Evolutionary conservation across 2,329 filamentous ascomycete species (phyloP).

Genomic region (Tolypocladium amazonense): DNA sequence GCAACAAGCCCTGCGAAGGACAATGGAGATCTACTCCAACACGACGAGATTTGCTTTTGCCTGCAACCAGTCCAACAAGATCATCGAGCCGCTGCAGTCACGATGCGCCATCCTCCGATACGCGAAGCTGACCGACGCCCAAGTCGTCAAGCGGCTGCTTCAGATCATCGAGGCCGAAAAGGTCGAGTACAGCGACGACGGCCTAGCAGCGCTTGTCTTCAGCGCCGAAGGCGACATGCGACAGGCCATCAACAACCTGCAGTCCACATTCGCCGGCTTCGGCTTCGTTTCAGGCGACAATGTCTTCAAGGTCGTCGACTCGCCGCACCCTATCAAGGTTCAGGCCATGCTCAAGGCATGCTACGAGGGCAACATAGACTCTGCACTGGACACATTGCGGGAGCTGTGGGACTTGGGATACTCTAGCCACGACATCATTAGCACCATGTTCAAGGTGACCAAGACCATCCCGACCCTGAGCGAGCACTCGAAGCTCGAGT

Average conservation of each 20-base stretch:
- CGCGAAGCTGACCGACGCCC: conserved; percentile 80
- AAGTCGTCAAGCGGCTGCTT: conserved; percentile 81
- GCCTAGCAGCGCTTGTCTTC: conserved; percentile 91
- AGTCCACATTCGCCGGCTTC: conserved; percentile 87
- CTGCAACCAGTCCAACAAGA: conserved; percentile 98
- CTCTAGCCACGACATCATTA: conserved; percentile 98
- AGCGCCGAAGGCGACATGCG: conserved; percentile 97
- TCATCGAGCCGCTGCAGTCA: conserved; percentile 97
- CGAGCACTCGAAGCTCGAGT: conserved; percentile 92
- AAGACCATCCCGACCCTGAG: conserved; percentile 89
- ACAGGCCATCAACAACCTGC: conserved; percentile 96
- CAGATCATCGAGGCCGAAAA: conserved; percentile 91
- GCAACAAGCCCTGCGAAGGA: conserved; percentile 86
- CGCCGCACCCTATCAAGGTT: conserved; percentile 93
- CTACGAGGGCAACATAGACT: conserved; percentile 83
- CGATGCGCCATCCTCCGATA: conserved; percentile 94
- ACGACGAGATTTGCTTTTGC: conserved; percentile 97
- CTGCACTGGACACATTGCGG: conserved; percentile 72
- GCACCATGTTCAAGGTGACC: conserved; percentile 97
- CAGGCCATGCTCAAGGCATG: conserved; percentile 98
- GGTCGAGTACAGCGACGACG: conserved; percentile 85
- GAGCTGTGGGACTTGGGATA: conserved; percentile 94
- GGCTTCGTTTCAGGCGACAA: conserved; percentile 97
- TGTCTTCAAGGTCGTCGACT: conserved; percentile 95
- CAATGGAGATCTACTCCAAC: conserved; percentile 97